Percentiles rank a stretch among this genome's conserved stretches.
Conservation (phyloP, 2,329 filamentous ascomycete species). For the Diaporthe longicolla region DNA sequence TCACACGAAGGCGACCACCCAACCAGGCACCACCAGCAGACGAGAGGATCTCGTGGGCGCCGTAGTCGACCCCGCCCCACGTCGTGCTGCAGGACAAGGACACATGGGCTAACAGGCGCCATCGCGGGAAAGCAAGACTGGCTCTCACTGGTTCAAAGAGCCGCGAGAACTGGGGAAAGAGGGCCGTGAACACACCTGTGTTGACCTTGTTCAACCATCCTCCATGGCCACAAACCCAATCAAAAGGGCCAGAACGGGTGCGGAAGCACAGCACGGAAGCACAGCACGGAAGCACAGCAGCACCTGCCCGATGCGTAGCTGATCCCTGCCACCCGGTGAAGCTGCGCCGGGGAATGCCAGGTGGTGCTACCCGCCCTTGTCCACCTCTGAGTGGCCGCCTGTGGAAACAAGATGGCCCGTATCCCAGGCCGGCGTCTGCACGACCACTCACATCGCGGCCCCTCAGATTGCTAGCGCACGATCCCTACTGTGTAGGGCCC, state of each 20-base stretch:
- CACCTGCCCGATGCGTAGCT: slow-evolving; percentile 4
- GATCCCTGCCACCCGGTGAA: slow-evolving; percentile 9
- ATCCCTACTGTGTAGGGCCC: too few relatives aligned
- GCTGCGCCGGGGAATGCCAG: neutral
- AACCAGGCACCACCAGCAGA: neutral
- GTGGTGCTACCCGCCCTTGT: slow-evolving; percentile 1
- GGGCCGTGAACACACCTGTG: neutral
- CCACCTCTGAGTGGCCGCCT: neutral
- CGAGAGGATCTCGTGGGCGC: neutral
- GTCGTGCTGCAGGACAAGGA: slow-evolving; percentile 9
- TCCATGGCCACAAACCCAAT: neutral
- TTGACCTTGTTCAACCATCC: neutral
- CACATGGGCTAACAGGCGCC: slow-evolving; percentile 19
- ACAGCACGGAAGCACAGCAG: slow-evolving; percentile 21
- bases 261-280: slow-evolving; percentile 23
- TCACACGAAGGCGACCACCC: slow-evolving; percentile 15
- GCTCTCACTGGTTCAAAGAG: slow-evolving; percentile 24
- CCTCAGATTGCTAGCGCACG: neutral
- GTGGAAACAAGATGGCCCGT: slow-evolving; percentile 39
- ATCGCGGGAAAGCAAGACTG: slow-evolving; percentile 14
- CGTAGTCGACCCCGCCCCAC: neutral
- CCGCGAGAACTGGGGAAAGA: slow-evolving; percentile 2
- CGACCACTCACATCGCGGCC: slow-evolving; percentile 43
- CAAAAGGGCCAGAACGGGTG: neutral
- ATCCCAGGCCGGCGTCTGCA: slow-evolving; percentile 51